Evolutionary conservation across 352 stramenopile genomes (phyloP).

Genomic region (Saprolegnia parasitica): DNA sequence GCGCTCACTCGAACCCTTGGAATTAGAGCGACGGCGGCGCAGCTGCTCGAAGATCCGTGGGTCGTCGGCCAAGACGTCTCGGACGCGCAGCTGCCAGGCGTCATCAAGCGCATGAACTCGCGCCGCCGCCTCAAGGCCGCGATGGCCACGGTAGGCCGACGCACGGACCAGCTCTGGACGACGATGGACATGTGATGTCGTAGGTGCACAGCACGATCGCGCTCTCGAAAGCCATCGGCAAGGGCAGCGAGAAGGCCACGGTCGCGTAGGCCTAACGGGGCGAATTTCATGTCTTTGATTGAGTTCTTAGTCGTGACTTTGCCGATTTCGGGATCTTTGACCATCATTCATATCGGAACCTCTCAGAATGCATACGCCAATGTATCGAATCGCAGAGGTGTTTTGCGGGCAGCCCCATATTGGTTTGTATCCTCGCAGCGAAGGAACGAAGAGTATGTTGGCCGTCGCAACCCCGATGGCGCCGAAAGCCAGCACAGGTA

Average conservation of each 20-base stretch:
- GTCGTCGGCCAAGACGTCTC: conserved; percentile 54
- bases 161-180: background rate
- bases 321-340: background rate
- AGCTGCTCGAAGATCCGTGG: conserved; percentile 69
- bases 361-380: background rate
- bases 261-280: conserved; percentile 29
- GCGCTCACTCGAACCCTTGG: background rate
- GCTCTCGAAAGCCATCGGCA: background rate
- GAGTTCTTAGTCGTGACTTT: too few relatives aligned
- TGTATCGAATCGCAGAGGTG: conserved; percentile 8
- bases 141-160: conserved; percentile 3
- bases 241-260: background rate
- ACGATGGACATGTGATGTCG: background rate
- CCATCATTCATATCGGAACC: background rate
- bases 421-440: conserved; percentile 20
- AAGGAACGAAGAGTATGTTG: conserved; percentile 23
- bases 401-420: conserved; percentile 22
- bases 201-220: background rate
- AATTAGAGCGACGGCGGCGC: conserved; percentile 40
- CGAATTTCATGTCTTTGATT: too few relatives aligned
- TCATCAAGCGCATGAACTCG: conserved; percentile 11
- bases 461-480: conserved; percentile 16
- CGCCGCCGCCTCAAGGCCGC: conserved; percentile 20
- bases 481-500: conserved; percentile 18
- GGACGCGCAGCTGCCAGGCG: conserved; percentile 7